Evolutionary conservation across 2,329 filamentous ascomycete species (phyloP).

Genomic region (Fusarium marasasianum): DNA sequence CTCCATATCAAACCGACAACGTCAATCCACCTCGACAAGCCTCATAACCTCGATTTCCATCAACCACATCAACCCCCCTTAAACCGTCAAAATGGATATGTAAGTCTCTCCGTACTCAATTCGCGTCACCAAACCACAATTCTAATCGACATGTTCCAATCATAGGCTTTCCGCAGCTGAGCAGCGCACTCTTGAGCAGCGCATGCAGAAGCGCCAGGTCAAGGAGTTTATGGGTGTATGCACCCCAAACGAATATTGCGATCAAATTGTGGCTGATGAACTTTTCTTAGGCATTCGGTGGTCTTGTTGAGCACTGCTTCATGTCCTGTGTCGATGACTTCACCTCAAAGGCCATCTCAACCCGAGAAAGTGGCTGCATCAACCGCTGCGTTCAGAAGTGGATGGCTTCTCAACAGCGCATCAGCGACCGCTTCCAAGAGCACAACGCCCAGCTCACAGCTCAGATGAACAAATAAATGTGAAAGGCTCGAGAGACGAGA

Average conservation of each 20-base stretch:
- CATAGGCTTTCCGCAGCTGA: conserved; percentile 75
- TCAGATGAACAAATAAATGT: conserved; percentile 55
- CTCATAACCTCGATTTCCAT: conserved; percentile 6
- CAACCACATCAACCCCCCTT: conserved; percentile 7
- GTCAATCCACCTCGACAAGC: conserved; percentile 23
- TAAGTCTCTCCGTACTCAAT: conserved; percentile 7
- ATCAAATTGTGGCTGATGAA: neutral
- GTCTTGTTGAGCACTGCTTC: conserved; percentile 85
- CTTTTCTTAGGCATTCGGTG: conserved; percentile 47
- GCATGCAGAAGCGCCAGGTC: conserved; percentile 98
- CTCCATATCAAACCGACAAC: conserved; percentile 23
- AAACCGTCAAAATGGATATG: conserved; percentile 45
- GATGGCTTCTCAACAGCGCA: conserved; percentile 88
- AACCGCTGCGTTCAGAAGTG: conserved; percentile 96
- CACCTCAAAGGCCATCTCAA: conserved; percentile 92
- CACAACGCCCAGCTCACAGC: conserved; percentile 70
- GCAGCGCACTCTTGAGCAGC: conserved; percentile 90
- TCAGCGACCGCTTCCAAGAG: conserved; percentile 89
- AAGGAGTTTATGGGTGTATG: conserved; percentile 98
- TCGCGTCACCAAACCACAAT: neutral
- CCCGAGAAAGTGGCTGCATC: conserved; percentile 90
- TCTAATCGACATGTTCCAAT: conserved; percentile 27
- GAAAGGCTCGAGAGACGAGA: neutral
- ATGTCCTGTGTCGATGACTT: conserved; percentile 98
- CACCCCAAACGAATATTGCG: conserved; percentile 32